Conservation (phyloP, 2,329 filamentous ascomycete species). For the Aspergillus fumigatiaffinis region DNA sequence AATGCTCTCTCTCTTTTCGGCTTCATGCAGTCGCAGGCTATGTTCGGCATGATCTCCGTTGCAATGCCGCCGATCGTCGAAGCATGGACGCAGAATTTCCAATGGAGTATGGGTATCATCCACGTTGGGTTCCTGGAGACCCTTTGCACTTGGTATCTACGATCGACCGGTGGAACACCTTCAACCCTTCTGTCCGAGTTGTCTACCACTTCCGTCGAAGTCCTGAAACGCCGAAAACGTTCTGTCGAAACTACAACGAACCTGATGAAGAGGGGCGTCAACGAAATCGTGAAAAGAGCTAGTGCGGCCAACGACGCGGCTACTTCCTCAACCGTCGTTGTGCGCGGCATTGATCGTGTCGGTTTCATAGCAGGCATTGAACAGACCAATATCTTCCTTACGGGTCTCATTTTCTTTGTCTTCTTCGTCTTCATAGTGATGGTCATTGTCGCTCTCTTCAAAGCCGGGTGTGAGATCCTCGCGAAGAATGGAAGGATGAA, state of each 20-base stretch:
- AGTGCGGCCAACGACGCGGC: constrained; percentile 31
- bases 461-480: constrained; percentile 72
- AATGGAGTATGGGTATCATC: constrained; percentile 98
- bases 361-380: constrained; percentile 84
- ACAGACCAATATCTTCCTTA: constrained; percentile 88
- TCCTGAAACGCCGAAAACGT: constrained; percentile 59
- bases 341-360: constrained; percentile 83
- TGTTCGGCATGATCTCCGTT: constrained; percentile 80
- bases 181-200: constrained; percentile 73
- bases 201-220: constrained; percentile 72
- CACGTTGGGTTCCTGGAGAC: constrained; percentile 79
- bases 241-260: constrained; percentile 40
- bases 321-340: constrained; percentile 42
- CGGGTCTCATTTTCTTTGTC: constrained; percentile 82
- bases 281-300: constrained; percentile 52
- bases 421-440: constrained; percentile 75
- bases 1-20: constrained; percentile 91
- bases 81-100: constrained; percentile 95
- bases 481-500: constrained; percentile 75
- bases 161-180: constrained; percentile 81
- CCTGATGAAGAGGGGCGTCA: constrained; percentile 24
- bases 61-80: constrained; percentile 80
- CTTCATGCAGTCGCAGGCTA: constrained; percentile 92
- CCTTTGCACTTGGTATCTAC: constrained; percentile 94
- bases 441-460: constrained; percentile 71